phyloP scores from a whole-genome alignment of 306 rosid species.

The Malus asiatica region DNA sequence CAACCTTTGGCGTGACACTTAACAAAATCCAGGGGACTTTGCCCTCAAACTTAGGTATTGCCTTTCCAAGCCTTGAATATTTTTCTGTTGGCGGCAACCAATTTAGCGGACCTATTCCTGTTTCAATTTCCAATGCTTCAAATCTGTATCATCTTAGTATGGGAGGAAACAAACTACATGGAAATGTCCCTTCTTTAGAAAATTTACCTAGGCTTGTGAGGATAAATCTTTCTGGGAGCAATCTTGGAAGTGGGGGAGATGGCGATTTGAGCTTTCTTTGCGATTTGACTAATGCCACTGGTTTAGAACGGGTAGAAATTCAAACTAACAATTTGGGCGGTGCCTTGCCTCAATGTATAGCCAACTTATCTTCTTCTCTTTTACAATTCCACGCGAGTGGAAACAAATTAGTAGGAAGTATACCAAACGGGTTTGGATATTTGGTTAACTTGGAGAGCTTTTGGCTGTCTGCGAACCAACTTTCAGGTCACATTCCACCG shows the following conservation, averaged over 20 bases:
- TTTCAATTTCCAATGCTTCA: background rate
- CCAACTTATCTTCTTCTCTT: background rate
- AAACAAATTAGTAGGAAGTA: background rate
- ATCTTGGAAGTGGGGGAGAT: background rate
- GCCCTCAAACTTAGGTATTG: background rate
- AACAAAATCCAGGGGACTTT: background rate
- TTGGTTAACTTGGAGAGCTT: background rate
- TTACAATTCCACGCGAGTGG: background rate
- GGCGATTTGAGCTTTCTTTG: background rate
- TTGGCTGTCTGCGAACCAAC: accelerated
- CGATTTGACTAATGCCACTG: background rate
- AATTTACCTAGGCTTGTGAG: background rate
- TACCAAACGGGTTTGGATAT: background rate
- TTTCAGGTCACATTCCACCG: background rate
- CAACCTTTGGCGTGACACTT: accelerated
- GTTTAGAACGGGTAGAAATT: background rate
- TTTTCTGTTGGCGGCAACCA: background rate
- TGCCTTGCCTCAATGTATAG: background rate
- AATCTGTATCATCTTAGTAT: background rate
- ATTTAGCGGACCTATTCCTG: background rate
- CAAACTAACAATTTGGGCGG: background rate
- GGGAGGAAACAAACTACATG: background rate
- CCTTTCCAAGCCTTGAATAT: background rate
- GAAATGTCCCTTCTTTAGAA: background rate
- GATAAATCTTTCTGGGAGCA: too few relatives aligned